Evolutionary conservation across 2,329 filamentous ascomycete genomes (phyloP).

Genomic region (Metarhizium album): DNA sequence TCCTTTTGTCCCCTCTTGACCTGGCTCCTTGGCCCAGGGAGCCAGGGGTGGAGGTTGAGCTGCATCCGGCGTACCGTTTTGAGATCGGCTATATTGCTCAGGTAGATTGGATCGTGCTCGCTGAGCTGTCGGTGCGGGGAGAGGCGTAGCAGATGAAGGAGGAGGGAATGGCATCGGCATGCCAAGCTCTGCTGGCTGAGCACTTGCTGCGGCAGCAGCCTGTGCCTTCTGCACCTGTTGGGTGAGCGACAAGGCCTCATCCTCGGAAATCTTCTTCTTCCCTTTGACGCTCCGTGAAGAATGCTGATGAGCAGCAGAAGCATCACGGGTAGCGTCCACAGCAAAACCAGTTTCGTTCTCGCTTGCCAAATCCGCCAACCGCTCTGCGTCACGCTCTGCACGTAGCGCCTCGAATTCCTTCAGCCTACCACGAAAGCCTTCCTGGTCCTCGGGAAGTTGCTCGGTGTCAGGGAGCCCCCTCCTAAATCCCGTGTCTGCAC

Average conservation of each 20-base stretch:
- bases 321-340: background rate
- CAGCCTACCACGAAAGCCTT: constrained; percentile 60
- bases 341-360: background rate
- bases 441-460: constrained; percentile 41
- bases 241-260: constrained; percentile 53
- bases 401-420: constrained; percentile 74
- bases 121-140: constrained; percentile 83
- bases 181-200: constrained; percentile 42
- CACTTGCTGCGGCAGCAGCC: constrained; percentile 31
- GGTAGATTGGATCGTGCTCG: constrained; percentile 75
- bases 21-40: constrained; percentile 87
- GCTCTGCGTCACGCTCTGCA: constrained; percentile 55
- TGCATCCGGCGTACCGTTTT: constrained; percentile 63
- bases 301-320: constrained; percentile 6
- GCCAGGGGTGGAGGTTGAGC: constrained; percentile 62
- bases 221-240: constrained; percentile 75
- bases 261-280: constrained; percentile 24
- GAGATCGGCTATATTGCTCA: constrained; percentile 60
- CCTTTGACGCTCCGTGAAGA: constrained; percentile 11
- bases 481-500: constrained; percentile 26
- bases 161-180: constrained; percentile 68
- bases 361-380: constrained; percentile 16
- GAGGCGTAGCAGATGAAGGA: constrained; percentile 66
- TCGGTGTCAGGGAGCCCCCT: constrained; percentile 38
- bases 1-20: constrained; percentile 60